Percentiles rank a stretch among this genome's conserved stretches.
Evolutionary conservation across 2,329 filamentous ascomycete species (phyloP).

Genomic region (Trichoderma afroharzianum): DNA sequence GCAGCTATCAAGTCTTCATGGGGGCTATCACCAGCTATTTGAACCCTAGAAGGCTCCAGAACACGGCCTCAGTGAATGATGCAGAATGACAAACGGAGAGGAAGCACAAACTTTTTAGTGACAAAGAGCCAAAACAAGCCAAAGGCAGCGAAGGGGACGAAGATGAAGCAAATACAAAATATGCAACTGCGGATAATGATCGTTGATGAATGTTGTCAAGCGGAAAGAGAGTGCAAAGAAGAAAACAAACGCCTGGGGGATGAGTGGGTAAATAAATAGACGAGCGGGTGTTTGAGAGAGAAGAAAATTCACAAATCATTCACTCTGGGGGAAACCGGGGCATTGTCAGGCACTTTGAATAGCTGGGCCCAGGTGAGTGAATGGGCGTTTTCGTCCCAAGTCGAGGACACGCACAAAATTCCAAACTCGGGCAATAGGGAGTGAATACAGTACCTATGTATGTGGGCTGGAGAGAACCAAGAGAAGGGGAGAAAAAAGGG

Average conservation of each 20-base stretch:
- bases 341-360: background rate
- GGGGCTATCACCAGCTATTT: background rate
- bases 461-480: background rate
- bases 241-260: background rate
- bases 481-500: background rate
- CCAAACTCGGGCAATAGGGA: background rate
- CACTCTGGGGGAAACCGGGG: background rate
- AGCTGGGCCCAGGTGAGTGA: background rate
- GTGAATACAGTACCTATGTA: background rate
- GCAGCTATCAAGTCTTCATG: background rate
- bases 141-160: background rate
- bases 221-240: background rate
- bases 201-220: background rate
- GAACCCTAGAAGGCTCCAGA: background rate
- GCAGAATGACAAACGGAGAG: background rate
- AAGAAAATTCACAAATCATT: background rate
- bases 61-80: background rate
- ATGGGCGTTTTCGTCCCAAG: slow-evolving; percentile 1
- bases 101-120: background rate
- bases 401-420: background rate
- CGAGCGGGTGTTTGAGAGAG: background rate
- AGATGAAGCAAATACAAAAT: background rate
- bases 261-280: background rate
- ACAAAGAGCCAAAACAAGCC: slow-evolving; percentile 8
- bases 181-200: background rate